phyloP scores from a whole-genome alignment of 1,284 basidiomycete species.

The Austroboletus rostrupii region DNA sequence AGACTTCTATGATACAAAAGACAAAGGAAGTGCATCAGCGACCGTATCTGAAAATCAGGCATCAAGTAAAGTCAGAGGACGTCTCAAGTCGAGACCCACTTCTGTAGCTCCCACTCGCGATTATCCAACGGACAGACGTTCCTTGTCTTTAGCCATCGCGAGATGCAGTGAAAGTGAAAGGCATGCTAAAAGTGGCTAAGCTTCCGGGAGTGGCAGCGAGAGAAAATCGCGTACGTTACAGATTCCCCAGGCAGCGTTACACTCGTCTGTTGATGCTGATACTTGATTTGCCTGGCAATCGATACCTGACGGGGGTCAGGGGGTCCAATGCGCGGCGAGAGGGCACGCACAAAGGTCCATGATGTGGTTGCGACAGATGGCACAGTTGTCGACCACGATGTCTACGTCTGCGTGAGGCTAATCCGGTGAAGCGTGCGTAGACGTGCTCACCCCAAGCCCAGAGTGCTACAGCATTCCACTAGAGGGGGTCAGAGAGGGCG shows the following conservation, averaged over 20 bases:
- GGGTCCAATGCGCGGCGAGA: constrained; percentile 6
- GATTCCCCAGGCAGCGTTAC: constrained; percentile 98
- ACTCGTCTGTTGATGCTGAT: constrained; percentile 93
- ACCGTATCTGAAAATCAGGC: constrained; percentile 22
- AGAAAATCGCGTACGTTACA: constrained; percentile 76
- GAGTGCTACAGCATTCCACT: constrained; percentile 96
- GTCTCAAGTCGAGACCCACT: constrained; percentile 48
- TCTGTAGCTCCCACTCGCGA: constrained; percentile 92
- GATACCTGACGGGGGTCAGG: constrained; percentile 64
- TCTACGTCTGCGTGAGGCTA: constrained; percentile 45
- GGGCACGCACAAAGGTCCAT: constrained; percentile 88
- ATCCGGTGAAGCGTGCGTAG: background rate
- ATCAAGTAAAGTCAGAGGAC: background rate
- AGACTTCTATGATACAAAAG: constrained; percentile 20
- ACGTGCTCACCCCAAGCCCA: constrained; percentile 88
- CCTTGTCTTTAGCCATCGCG: constrained; percentile 97
- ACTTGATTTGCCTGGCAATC: constrained; percentile 99
- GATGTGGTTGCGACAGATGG: constrained; percentile 95
- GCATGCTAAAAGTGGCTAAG: constrained; percentile 70
- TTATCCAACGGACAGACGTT: constrained; percentile 99
- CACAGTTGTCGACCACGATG: constrained; percentile 94
- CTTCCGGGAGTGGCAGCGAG: background rate
- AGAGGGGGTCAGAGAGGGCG: constrained; percentile 9
- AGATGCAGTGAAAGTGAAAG: constrained; percentile 99
- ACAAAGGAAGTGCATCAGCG: constrained; percentile 18